Evolutionary conservation across 1,284 basidiomycete species (phyloP).

Genomic region (Pyrrhoderma noxium): DNA sequence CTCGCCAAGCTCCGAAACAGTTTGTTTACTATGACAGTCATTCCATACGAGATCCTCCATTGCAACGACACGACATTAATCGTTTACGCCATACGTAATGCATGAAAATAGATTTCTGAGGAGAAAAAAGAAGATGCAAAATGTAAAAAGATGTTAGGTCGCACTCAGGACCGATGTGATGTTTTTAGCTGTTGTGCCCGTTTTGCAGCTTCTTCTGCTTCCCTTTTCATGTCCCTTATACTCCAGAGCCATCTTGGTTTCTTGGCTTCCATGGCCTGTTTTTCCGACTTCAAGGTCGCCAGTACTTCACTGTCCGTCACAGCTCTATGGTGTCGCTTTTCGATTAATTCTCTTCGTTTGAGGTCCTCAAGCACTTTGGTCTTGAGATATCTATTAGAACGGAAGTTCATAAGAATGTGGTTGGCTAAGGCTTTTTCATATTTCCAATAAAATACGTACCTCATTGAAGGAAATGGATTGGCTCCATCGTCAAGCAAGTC

Average conservation of each 20-base stretch:
- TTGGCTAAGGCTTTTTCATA: not conserved
- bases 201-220: not conserved
- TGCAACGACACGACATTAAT: not conserved
- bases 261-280: not conserved
- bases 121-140: too few relatives aligned
- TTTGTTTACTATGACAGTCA: not conserved
- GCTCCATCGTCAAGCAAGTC: not conserved
- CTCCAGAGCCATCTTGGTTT: slow-evolving; percentile 14
- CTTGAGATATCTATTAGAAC: slow-evolving; percentile 9
- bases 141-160: too few relatives aligned
- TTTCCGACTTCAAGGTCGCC: not conserved
- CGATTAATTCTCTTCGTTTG: slow-evolving; percentile 5
- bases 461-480: slow-evolving; percentile 3
- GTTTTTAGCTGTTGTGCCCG: not conserved
- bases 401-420: not conserved
- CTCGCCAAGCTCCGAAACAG: not conserved
- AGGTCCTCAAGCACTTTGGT: slow-evolving; percentile 7
- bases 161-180: too few relatives aligned
- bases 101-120: too few relatives aligned
- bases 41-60: not conserved
- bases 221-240: slow-evolving; percentile 4
- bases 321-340: slow-evolving; percentile 6
- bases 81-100: not conserved
- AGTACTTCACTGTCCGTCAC: not conserved
- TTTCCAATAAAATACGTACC: not conserved